These are phyloP conservation scores for Pythium phragmitis DNA, from an alignment of 352 stramenopile genomes.

Conservation along the genomic window DNA sequence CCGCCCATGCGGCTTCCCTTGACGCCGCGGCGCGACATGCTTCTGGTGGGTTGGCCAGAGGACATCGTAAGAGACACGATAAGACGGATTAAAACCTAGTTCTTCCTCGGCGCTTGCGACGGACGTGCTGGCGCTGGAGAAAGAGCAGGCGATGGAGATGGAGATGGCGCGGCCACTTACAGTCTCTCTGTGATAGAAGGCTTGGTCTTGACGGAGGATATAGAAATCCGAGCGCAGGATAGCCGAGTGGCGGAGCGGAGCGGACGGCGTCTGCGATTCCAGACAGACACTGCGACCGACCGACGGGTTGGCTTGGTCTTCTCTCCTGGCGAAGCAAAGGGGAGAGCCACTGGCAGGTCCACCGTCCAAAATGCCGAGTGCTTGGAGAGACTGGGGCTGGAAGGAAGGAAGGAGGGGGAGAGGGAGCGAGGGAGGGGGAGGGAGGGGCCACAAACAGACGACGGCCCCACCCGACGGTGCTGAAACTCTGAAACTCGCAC, in stretches of 20 bases:
- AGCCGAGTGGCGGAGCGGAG: conserved; percentile 22
- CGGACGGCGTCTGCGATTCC: conserved; percentile 20
- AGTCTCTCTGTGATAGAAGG: background rate
- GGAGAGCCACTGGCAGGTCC: conserved; percentile 11
- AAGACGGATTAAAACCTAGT: conserved; percentile 25
- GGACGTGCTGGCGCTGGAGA: background rate
- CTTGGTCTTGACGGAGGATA: conserved; percentile 5
- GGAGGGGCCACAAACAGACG: conserved; percentile 22
- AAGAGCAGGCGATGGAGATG: conserved; percentile 5
- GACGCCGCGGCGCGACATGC: conserved; percentile 71
- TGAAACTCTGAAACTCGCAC: conserved; percentile 28
- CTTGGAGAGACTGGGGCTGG: conserved; percentile 13
- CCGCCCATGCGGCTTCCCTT: conserved; percentile 71
- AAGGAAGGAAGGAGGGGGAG: conserved; percentile 10
- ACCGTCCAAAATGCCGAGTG: conserved; percentile 33
- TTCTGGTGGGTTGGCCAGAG: conserved; percentile 15
- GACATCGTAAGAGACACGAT: conserved; percentile 20
- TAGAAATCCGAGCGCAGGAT: conserved; percentile 19
- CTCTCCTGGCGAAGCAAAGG: background rate
- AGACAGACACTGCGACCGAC: conserved; percentile 15
- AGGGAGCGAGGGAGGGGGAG: conserved; percentile 5
- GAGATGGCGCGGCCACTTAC: conserved; percentile 14
- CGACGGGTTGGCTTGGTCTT: conserved; percentile 5
- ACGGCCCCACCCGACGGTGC: conserved; percentile 14
- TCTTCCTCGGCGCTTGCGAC: conserved; percentile 12